A percentile compares a stretch with the other conserved stretches of the same genome.
Conservation (phyloP, 345 rosid genomes). For the Syzygium grande region DNA sequence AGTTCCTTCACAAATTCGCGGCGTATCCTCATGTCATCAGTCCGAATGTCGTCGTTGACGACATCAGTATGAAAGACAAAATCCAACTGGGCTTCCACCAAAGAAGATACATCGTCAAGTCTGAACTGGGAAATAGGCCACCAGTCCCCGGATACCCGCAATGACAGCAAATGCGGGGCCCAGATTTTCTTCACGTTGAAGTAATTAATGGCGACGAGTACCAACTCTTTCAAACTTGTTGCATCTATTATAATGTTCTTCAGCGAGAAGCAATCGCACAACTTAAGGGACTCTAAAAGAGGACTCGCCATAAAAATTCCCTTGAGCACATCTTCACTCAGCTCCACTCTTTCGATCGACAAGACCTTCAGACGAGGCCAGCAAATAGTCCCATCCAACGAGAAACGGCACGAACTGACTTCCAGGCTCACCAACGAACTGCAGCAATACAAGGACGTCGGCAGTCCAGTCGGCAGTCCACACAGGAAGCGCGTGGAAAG, state of each 20-base stretch:
- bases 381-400: not conserved
- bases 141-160: not conserved
- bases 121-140: not conserved
- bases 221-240: not conserved
- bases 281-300: not conserved
- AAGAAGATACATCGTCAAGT: not conserved
- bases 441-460: too few species aligned
- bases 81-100: not conserved
- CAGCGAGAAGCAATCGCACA: not conserved
- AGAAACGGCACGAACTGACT: not conserved
- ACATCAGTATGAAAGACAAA: not conserved
- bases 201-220: not conserved
- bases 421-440: too few species aligned
- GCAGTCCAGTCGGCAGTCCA: too few species aligned
- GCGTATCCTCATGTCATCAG: too few species aligned
- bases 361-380: not conserved
- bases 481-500: not conserved
- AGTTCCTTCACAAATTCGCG: too few species aligned
- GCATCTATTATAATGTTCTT: not conserved
- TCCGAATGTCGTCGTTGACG: not conserved
- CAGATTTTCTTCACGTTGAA: not conserved
- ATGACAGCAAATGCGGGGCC: not conserved
- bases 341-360: not conserved
- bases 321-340: not conserved
- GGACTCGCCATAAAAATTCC: not conserved